phyloP scores from a whole-genome alignment of 345 rosid genomes.

The Kandelia obovata region DNA sequence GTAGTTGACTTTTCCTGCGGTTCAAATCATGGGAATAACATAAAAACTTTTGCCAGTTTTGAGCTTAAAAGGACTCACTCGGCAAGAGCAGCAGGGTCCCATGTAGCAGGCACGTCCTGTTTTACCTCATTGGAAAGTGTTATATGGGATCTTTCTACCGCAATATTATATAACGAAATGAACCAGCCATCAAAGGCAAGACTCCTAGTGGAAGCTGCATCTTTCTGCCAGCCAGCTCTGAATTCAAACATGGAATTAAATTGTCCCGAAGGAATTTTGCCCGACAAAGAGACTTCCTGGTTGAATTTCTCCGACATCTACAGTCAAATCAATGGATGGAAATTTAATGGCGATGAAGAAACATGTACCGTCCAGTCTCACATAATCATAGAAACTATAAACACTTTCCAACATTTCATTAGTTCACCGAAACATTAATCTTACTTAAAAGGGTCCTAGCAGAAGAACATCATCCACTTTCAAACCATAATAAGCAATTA shows the following conservation, averaged over 20 bases:
- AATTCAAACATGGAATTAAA: conserved; percentile 78
- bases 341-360: too few relatives aligned
- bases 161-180: conserved; percentile 77
- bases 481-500: not conserved
- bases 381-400: too few relatives aligned
- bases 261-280: conserved; percentile 83
- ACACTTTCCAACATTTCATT: too few relatives aligned
- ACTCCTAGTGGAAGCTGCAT: conserved; percentile 54
- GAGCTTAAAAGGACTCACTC: conserved; percentile 47
- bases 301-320: conserved; percentile 98
- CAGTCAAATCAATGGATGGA: conserved; percentile 13
- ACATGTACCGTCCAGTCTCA: too few relatives aligned
- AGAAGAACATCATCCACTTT: too few relatives aligned
- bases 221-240: conserved; percentile 73
- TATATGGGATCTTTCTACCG: conserved; percentile 62
- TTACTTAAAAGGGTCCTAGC: too few relatives aligned
- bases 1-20: too few relatives aligned
- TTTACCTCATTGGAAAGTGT: conserved; percentile 61
- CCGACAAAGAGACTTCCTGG: conserved; percentile 61
- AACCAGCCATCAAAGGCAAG: conserved; percentile 94
- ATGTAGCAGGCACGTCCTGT: conserved; percentile 73
- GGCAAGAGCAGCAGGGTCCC: conserved; percentile 89
- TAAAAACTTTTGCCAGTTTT: not conserved
- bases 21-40: too few relatives aligned
- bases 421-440: too few relatives aligned